These are phyloP conservation scores for Boletus pseudopeckii DNA, from an alignment of 768 basidiomycete genomes.

Conservation along the genomic window DNA sequence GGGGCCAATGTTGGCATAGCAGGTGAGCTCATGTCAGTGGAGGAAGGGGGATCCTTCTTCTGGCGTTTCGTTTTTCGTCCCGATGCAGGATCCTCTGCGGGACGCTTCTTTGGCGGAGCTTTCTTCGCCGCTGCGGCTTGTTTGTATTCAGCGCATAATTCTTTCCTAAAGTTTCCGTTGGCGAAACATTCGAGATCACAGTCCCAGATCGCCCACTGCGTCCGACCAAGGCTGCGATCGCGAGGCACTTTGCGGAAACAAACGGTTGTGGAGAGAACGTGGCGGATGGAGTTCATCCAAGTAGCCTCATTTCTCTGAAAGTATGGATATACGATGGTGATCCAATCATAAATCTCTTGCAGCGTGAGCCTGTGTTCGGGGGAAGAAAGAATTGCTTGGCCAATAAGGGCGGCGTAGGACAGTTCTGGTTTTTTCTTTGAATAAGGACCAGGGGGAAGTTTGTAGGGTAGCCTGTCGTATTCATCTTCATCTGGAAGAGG, in stretches of 20 bases:
- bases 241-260: conserved; percentile 85
- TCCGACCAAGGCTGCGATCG: conserved; percentile 74
- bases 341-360: conserved; percentile 96
- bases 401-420: conserved; percentile 94
- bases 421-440: conserved; percentile 74
- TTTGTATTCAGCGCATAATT: conserved; percentile 40
- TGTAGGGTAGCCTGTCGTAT: conserved; percentile 66
- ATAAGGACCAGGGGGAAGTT: conserved; percentile 82
- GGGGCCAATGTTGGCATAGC: conserved; percentile 19
- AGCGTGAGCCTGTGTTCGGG: conserved; percentile 81
- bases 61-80: conserved; percentile 46
- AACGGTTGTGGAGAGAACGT: conserved; percentile 89
- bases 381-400: conserved; percentile 88
- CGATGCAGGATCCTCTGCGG: conserved; percentile 35
- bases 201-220: conserved; percentile 85
- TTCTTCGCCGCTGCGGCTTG: conserved; percentile 30
- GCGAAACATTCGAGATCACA: conserved; percentile 81
- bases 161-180: conserved; percentile 78
- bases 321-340: conserved; percentile 89
- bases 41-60: conserved; percentile 36
- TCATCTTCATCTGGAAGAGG: conserved; percentile 62
- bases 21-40: conserved; percentile 25
- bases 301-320: conserved; percentile 92
- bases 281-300: conserved; percentile 99
- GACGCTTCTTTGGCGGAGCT: conserved; percentile 36